A percentile compares a stretch with the other conserved stretches of the same genome.
Evolutionary conservation across 1,284 basidiomycete genomes (phyloP).

Genomic region (Baeospora myosura): DNA sequence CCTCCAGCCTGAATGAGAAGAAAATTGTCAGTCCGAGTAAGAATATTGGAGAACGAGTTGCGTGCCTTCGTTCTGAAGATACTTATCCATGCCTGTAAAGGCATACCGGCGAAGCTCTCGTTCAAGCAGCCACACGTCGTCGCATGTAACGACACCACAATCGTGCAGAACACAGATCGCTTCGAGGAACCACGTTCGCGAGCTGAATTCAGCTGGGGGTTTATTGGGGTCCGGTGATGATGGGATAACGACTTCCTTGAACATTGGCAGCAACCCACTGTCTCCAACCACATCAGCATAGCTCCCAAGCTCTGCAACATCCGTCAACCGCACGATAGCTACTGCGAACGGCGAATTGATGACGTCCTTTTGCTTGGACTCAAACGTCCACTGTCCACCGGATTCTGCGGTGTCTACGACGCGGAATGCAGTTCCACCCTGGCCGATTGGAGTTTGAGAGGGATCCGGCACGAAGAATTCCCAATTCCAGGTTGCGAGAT

Average conservation of each 20-base stretch:
- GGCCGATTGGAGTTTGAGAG: constrained; percentile 28
- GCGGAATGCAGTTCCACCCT: constrained; percentile 35
- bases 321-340: constrained; percentile 32
- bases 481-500: constrained; percentile 41
- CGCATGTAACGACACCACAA: constrained; percentile 36
- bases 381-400: constrained; percentile 29
- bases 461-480: constrained; percentile 37
- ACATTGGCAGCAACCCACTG: constrained; percentile 33
- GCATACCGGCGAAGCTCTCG: constrained; percentile 35
- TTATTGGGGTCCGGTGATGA: constrained; percentile 20
- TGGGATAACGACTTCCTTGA: constrained; percentile 31
- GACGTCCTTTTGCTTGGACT: constrained; percentile 26
- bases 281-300: constrained; percentile 34
- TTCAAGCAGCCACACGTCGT: constrained; percentile 38
- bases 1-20: too few species aligned
- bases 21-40: too few species aligned
- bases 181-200: constrained; percentile 38
- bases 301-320: constrained; percentile 30
- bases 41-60: too few species aligned
- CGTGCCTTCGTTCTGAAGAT: too few species aligned
- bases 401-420: constrained; percentile 27
- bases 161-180: constrained; percentile 37
- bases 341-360: constrained; percentile 32
- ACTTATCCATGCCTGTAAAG: too few species aligned
- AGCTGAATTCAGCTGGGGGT: constrained; percentile 29